Percentiles rank a stretch among this genome's conserved stretches.
Conservation (phyloP, 768 basidiomycete genomes). For the Boletus insuetus region DNA sequence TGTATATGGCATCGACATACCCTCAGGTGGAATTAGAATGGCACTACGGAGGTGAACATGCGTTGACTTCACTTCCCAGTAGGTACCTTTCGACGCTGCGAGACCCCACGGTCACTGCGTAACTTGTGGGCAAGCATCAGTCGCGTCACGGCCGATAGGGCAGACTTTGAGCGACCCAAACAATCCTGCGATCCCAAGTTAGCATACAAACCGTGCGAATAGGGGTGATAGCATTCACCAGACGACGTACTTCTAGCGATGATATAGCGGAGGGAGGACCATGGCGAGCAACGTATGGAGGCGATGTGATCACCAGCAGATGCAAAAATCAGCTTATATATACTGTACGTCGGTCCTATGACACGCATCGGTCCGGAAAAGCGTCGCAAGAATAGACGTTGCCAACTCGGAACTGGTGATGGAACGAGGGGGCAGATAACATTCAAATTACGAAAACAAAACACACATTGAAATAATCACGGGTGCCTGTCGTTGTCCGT, state of each 20-base stretch:
- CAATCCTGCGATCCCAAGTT: neutral
- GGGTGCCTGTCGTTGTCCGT: neutral
- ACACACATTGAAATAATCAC: neutral
- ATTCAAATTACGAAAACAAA: constrained; percentile 4
- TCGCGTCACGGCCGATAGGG: neutral
- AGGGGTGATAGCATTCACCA: constrained; percentile 27
- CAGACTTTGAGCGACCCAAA: no score
- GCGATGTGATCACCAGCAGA: neutral
- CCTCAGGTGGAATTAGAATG: neutral
- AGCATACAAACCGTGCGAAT: neutral
- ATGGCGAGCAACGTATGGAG: neutral
- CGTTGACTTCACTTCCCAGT: no score
- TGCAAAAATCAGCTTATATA: neutral
- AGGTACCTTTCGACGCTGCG: neutral
- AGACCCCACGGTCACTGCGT: neutral
- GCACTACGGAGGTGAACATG: neutral
- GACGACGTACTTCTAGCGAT: constrained; percentile 4
- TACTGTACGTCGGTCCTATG: neutral
- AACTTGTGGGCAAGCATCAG: neutral
- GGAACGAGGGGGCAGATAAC: neutral
- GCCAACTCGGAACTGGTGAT: neutral
- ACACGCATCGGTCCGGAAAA: constrained; percentile 20
- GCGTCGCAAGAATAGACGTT: neutral
- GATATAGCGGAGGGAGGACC: neutral
- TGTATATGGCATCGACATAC: neutral